phyloP scores from a whole-genome alignment of 805 yeast genomes.

The Candida pini region DNA sequence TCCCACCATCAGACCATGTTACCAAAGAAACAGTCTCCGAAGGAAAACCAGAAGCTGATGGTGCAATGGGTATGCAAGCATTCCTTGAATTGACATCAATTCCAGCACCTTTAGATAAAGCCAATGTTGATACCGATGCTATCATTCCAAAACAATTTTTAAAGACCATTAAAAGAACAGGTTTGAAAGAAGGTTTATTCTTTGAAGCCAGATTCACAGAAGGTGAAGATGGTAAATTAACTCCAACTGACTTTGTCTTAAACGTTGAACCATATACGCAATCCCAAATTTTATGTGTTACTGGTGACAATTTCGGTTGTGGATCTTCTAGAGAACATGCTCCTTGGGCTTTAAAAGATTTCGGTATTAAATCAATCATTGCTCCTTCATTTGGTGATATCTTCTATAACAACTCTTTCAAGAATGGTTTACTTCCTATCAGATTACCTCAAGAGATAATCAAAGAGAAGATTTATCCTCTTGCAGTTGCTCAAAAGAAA shows the following conservation, averaged over 20 bases:
- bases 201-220: constrained; percentile 81
- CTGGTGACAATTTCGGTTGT: constrained; percentile 98
- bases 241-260: constrained; percentile 83
- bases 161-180: constrained; percentile 97
- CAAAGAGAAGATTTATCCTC: constrained; percentile 63
- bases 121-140: constrained; percentile 97
- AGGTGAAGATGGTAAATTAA: constrained; percentile 63
- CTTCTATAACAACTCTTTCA: constrained; percentile 94
- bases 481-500: constrained; percentile 67
- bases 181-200: constrained; percentile 81
- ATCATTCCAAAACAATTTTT: constrained; percentile 97
- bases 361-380: constrained; percentile 91
- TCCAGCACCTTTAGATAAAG: constrained; percentile 92
- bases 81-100: constrained; percentile 74
- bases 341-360: constrained; percentile 98
- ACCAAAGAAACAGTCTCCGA: constrained; percentile 31
- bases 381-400: constrained; percentile 99
- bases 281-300: constrained; percentile 80
- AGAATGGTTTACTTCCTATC: constrained; percentile 91
- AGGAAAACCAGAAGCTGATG: constrained; percentile 14
- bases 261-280: constrained; percentile 78
- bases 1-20: constrained; percentile 48
- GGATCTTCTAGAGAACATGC: constrained; percentile 99
- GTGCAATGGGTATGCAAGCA: constrained; percentile 60
- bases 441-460: constrained; percentile 81